phyloP scores from a whole-genome alignment of 2,329 filamentous ascomycete species.

The Xylaria sp. region DNA sequence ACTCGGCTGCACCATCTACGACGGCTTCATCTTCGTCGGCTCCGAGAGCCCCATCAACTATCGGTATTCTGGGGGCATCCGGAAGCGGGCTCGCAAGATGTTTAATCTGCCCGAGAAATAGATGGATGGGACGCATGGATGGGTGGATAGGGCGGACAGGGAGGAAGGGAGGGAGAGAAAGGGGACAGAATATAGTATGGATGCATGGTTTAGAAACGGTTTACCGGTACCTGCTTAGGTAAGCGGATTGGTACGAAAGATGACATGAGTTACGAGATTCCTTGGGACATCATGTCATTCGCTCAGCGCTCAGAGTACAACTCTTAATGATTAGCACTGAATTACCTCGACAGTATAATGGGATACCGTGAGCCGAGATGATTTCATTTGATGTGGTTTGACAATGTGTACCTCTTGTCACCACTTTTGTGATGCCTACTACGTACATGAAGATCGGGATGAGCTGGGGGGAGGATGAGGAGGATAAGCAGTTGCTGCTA shows the following conservation, averaged over 20 bases:
- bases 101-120: neutral
- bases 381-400: no score
- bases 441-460: neutral
- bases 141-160: no score
- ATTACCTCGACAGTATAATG: neutral
- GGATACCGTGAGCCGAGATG: neutral
- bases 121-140: neutral
- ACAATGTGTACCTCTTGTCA: no score
- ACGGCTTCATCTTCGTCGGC: constrained; percentile 37
- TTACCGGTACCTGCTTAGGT: no score
- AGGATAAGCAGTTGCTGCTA: neutral
- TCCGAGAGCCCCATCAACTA: constrained; percentile 36
- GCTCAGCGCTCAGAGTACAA: no score
- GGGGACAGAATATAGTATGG: no score
- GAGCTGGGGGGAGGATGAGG: neutral
- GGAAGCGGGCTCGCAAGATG: constrained; percentile 12
- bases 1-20: constrained; percentile 36
- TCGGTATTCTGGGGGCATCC: constrained; percentile 1
- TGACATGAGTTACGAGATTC: neutral
- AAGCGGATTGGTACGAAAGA: neutral
- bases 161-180: no score
- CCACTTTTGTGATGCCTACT: no score
- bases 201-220: neutral
- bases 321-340: neutral
- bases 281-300: neutral